Evolutionary conservation across 495 filamentous ascomycete species (phyloP), one percentile per base, ranked within the genome.

Genomic region (Parmelia sp.): DNA sequence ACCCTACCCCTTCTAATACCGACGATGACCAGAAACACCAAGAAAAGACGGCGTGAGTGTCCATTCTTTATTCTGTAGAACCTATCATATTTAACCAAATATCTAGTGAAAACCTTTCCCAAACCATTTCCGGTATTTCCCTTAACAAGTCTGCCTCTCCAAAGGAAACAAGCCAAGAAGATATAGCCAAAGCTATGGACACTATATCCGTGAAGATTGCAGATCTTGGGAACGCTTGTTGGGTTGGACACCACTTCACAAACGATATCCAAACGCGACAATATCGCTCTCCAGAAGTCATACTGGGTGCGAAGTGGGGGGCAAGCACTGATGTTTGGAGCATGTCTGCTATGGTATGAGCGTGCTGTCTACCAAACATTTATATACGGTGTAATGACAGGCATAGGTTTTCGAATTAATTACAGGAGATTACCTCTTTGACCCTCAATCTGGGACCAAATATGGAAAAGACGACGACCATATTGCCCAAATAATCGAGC

Each of bases 391-490:
- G n/a, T 55, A 55, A 55, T 55, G 51, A 55, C 51, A 55, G 29
- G 51, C 57, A 70, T 69, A 98, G 94, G 87, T 91, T 39, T 99
- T 99, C 69, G 94, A 99, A 73, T 80, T 99, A 29, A 97, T 99
- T 66, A 99, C 94, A 17, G 94, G 94, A 68, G 94, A 99, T 77
- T 99, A 97, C 73, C 86, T 99, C 53, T 99, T 99, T 76, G 94
- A 99, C 71, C 94, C 94, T 1, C 94, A 99, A 77, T 97, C 94
- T 8, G 94, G 94, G 60, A 97, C 95, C 27, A 97, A 97, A 75
- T 99, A 99, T 72, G 94, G 94, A 72, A 99, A 99, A 80, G 94
- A 99, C 74, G 94, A 99, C 77, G 94, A 99, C 75, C 94, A 99
- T 77, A 99, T 97, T 51, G 94, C 94, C 4, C 94, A 99, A 74